Evolutionary conservation across 2,329 filamentous ascomycete genomes (phyloP), one percentile per base, ranked within the genome.

Genomic region (Didymella sp.): DNA sequence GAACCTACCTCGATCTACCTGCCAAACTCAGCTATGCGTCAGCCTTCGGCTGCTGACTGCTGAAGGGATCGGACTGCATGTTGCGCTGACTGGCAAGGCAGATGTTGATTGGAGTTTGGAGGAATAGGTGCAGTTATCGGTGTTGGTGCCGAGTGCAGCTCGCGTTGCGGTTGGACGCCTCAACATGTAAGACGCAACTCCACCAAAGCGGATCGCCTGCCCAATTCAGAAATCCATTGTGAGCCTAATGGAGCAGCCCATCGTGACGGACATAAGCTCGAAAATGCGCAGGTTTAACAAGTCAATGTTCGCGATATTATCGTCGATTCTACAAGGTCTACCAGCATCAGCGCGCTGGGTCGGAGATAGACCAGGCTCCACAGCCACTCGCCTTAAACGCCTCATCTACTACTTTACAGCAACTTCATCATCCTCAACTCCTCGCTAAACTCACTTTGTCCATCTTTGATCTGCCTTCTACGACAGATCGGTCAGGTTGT

Each of bases 401-500:
- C 43, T 41, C 19, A 21, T n/a, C 22, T 19, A 40, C 49, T 51
- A 35, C 28, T 53, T 42, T 46, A 40, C 55, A 53, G 3, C 37
- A 22, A 40, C 15, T 4, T 35, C 33, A 35, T 28, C 52, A 27
- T 37, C 54, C 17, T 25, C 47, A 51, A 54, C 51, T 54, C 50
- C 46, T 41, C 35, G 50, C 50, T 43, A 51, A 54, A 49, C 40
- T 41, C 50, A 33, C 40, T 37, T 19, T 41, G 38, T 15, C 21
- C 22, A n/a, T 22, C 11, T 6, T 15, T 22, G 6, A 13, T 25
- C 22, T n/a, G 13, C 13, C 22, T 12, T 41, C 54, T 56, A 62
- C 33, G 57, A 42, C 2, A 63, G 58, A 47, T 68, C 59, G 21
- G 64, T 71, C 61, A 76, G 59, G 55, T 87, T 84, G 75, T 88